Percentiles rank a stretch among this genome's conserved stretches.
These are phyloP conservation scores for Botrytis squamosa DNA, from an alignment of 2,329 filamentous ascomycete species.

Conservation along the genomic window DNA sequence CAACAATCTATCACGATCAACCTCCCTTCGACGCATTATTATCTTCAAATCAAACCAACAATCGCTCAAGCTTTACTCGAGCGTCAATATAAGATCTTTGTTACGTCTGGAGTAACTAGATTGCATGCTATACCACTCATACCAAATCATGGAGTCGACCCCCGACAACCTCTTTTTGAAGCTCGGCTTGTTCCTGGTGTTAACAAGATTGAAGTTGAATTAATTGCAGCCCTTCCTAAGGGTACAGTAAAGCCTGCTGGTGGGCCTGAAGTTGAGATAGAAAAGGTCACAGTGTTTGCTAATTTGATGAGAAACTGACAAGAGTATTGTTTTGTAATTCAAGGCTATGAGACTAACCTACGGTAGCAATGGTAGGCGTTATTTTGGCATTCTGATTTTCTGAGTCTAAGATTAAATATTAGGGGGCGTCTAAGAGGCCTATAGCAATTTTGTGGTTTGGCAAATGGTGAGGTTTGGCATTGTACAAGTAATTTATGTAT, in stretches of 20 bases:
- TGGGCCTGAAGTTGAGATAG: slow-evolving; percentile 68
- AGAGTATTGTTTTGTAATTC: neutral
- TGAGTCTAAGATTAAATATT: neutral
- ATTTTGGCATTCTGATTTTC: neutral
- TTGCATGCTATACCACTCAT: slow-evolving; percentile 49
- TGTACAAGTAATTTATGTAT: slow-evolving; percentile 10
- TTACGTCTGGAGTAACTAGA: slow-evolving; percentile 65
- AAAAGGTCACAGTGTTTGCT: slow-evolving; percentile 74
- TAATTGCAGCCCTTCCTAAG: slow-evolving; percentile 68
- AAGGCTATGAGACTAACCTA: neutral
- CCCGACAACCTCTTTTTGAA: slow-evolving; percentile 70
- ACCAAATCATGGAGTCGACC: slow-evolving; percentile 54
- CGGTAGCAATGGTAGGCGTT: slow-evolving; percentile 10
- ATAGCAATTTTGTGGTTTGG: neutral
- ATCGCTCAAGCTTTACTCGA: slow-evolving; percentile 62
- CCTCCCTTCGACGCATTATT: slow-evolving; percentile 64
- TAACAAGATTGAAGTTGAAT: slow-evolving; percentile 75
- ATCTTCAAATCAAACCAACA: slow-evolving; percentile 68
- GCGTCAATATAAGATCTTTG: slow-evolving; percentile 75
- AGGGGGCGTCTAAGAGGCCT: neutral
- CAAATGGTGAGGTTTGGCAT: neutral
- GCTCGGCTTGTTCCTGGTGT: slow-evolving; percentile 67
- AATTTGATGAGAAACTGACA: slow-evolving; percentile 56
- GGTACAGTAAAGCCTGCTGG: slow-evolving; percentile 53
- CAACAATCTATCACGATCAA: slow-evolving; percentile 73